phyloP scores from a whole-genome alignment of 2,329 filamentous ascomycete genomes.

The Aschersonia sp. region DNA sequence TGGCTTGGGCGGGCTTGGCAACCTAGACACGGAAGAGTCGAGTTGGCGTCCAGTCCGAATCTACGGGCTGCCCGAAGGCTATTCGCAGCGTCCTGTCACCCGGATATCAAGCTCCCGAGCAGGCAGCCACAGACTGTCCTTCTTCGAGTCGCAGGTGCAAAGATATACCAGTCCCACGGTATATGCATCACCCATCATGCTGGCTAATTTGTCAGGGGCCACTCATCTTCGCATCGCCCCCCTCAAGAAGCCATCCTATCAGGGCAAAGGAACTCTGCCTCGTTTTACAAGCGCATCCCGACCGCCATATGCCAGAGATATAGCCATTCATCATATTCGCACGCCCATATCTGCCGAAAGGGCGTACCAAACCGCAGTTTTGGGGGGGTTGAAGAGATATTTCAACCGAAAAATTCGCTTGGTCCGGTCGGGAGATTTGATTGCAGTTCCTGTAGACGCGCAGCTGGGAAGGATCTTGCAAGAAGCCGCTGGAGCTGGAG shows the following conservation, averaged over 20 bases:
- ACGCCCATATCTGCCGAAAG: slow-evolving; percentile 81
- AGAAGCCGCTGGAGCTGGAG: slow-evolving; percentile 46
- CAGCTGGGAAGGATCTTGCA: slow-evolving; percentile 70
- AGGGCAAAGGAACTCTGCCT: slow-evolving; percentile 35
- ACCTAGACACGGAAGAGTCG: slow-evolving; percentile 38
- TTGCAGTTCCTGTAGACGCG: slow-evolving; percentile 81
- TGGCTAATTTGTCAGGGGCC: slow-evolving; percentile 71
- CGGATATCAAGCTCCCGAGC: slow-evolving; percentile 42
- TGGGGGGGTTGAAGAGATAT: slow-evolving; percentile 75
- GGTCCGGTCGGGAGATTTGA: slow-evolving; percentile 73
- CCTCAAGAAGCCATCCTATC: slow-evolving; percentile 37
- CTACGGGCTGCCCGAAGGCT: slow-evolving; percentile 73
- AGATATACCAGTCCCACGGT: slow-evolving; percentile 42
- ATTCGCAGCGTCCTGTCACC: slow-evolving; percentile 44
- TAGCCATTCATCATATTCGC: slow-evolving; percentile 76
- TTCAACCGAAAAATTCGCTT: slow-evolving; percentile 74
- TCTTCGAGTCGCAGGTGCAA: slow-evolving; percentile 55
- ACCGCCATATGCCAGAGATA: slow-evolving; percentile 53
- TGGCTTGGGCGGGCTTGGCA: slow-evolving; percentile 48
- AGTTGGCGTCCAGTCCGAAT: slow-evolving; percentile 77
- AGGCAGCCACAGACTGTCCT: slow-evolving; percentile 39
- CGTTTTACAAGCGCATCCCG: slow-evolving; percentile 40
- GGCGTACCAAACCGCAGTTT: slow-evolving; percentile 69
- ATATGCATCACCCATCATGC: slow-evolving; percentile 72
- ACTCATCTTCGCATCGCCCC: slow-evolving; percentile 68